Evolutionary conservation across 2,329 filamentous ascomycete genomes (phyloP).

Genomic region (Cercospora beticola): DNA sequence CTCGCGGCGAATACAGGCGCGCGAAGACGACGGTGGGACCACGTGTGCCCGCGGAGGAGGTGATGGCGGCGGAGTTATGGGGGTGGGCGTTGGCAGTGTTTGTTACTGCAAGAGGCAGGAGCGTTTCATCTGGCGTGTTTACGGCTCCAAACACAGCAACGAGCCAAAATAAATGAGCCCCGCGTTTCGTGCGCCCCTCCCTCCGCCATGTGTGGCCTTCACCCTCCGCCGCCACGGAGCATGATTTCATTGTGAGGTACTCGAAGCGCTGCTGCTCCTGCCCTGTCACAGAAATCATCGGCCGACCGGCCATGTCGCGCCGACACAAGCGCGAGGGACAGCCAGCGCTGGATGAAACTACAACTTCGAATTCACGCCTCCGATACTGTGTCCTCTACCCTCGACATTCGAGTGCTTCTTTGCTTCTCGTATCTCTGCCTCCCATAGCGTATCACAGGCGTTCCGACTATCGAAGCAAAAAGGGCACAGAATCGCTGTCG

Average conservation of each 20-base stretch:
- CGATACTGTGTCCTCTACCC: not conserved
- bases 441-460: not conserved
- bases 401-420: not conserved
- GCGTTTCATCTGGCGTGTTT: not conserved
- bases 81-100: not conserved
- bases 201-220: not conserved
- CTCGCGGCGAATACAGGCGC: not conserved
- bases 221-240: not conserved
- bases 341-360: not conserved
- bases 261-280: not conserved
- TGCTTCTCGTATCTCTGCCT: not conserved
- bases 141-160: not conserved
- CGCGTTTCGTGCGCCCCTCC: not conserved
- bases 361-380: not conserved
- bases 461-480: not conserved
- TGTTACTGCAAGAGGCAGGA: not conserved
- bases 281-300: not conserved
- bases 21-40: not conserved
- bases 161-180: not conserved
- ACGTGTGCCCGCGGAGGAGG: not conserved
- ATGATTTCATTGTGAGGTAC: not conserved
- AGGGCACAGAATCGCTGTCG: not conserved
- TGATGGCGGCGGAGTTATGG: not conserved
- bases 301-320: not conserved
- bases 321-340: not conserved